Evolutionary conservation across 495 filamentous ascomycete genomes (phyloP).

Genomic region (Penicillium ochrochloron): DNA sequence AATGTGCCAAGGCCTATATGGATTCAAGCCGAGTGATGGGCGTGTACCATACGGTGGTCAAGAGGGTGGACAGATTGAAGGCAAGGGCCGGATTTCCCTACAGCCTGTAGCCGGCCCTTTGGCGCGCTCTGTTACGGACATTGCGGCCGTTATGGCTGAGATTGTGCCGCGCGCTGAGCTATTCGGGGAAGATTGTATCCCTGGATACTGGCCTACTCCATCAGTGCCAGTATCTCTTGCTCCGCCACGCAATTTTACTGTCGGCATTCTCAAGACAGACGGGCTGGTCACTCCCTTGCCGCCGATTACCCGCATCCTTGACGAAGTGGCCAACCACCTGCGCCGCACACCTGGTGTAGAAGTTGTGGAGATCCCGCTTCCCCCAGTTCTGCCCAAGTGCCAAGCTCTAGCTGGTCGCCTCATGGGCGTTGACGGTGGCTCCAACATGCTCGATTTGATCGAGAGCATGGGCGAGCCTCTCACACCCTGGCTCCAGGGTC

Average conservation of each 20-base stretch:
- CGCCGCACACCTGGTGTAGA: conserved; percentile 49
- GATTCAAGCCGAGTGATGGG: conserved; percentile 61
- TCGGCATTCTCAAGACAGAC: conserved; percentile 63
- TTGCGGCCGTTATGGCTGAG: conserved; percentile 54
- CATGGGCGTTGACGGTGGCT: conserved; percentile 60
- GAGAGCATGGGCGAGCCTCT: conserved; percentile 59
- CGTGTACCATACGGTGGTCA: conserved; percentile 60
- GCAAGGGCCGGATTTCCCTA: conserved; percentile 46
- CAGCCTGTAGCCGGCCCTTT: conserved; percentile 57
- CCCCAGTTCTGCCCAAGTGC: conserved; percentile 52
- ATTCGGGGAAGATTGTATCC: conserved; percentile 55
- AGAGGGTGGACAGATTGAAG: conserved; percentile 45
- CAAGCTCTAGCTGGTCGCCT: conserved; percentile 60
- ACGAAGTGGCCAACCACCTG: conserved; percentile 54
- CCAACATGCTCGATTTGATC: conserved; percentile 57
- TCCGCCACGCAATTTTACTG: conserved; percentile 39
- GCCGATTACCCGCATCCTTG: conserved; percentile 56
- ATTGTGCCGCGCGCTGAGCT: conserved; percentile 52
- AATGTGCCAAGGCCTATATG: conserved; percentile 61
- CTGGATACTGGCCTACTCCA: conserved; percentile 52
- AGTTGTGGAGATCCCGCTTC: conserved; percentile 57
- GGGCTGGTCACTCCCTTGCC: conserved; percentile 63
- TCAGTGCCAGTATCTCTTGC: conserved; percentile 17
- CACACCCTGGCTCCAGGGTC: conserved; percentile 59
- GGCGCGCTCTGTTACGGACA: conserved; percentile 48